Evolutionary conservation across 257 asterid genomes (phyloP), one percentile per base, ranked within the genome.

Genomic region (Solanum sitiens): DNA sequence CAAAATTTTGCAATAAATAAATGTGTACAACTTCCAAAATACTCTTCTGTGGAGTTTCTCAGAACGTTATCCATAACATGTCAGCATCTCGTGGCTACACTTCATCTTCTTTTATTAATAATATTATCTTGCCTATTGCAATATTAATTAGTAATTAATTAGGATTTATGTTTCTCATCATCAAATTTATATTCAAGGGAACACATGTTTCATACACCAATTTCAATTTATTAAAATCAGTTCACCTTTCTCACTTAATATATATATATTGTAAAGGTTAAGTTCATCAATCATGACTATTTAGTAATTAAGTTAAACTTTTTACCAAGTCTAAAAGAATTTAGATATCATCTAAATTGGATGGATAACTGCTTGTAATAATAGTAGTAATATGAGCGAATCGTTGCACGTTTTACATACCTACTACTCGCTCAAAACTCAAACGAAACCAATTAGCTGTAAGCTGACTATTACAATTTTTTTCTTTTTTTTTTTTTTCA

Each of bases 51-150:
- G 50, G 50, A 44, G 50, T 44, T 50, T 21, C 11, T 56, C 59
- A 56, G 23, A 18, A 56, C 20, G 63, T 56, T 61, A 73, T 86
- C 88, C 83, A 23, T 39, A 86, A 86, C 39, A 72, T 73, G 88
- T 86, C 71, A 35, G 56, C 67, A 20, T 6, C 50, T 88, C 90
- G 91, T 89, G 88, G 85, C 83, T 59, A 86, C 89, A 88, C 90
- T 59, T 91, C 91, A 77, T 76, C 12, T n/a, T 77, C 18, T 23
- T 61, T 1, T 20, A 56, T 59, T 20, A 50, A 39, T 47, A 47
- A 3, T 18, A 2, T 47, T 5, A 6, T 21, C 16, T 50, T 50
- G 59, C 59, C 59, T 50, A 50, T 50, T 50, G 59, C 59, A 15
- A 50, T 15, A 50, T 50, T 50, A 14, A 50, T 50, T 50, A 50